Evolutionary conservation across 2,329 filamentous ascomycete species (phyloP).

Genomic region (Hymenoscyphus repandus): DNA sequence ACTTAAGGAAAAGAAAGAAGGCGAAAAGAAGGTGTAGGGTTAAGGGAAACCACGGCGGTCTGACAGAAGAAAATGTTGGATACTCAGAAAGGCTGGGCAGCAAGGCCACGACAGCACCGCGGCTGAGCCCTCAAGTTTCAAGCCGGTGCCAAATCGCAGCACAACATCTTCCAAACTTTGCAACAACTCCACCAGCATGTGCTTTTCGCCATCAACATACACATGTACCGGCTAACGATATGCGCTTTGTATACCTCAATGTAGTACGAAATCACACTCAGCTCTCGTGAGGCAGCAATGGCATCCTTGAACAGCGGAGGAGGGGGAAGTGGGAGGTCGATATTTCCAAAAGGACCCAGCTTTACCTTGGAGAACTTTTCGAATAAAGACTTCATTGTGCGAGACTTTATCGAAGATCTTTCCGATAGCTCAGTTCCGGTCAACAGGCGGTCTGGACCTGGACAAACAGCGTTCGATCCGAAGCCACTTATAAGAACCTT

Average conservation of each 20-base stretch:
- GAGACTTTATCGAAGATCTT: constrained; percentile 92
- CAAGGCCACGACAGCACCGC: constrained; percentile 16
- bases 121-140: constrained; percentile 7
- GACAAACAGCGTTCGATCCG: constrained; percentile 71
- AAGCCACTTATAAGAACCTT: constrained; percentile 96
- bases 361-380: constrained; percentile 88
- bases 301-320: constrained; percentile 22
- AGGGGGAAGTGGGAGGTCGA: constrained; percentile 34
- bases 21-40: constrained; percentile 1
- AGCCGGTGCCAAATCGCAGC: background rate
- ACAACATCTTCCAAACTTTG: background rate
- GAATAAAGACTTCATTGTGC: constrained; percentile 90
- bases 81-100: constrained; percentile 5
- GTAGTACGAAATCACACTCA: constrained; percentile 15
- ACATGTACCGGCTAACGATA: background rate
- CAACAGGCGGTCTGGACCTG: constrained; percentile 70
- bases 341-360: constrained; percentile 73
- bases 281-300: constrained; percentile 21
- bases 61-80: background rate
- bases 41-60: background rate
- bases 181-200: background rate
- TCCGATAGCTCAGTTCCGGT: constrained; percentile 78
- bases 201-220: background rate
- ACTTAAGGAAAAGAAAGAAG: background rate
- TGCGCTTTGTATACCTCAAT: constrained; percentile 15